Conservation (phyloP, 768 basidiomycete species). For the Boletus insuetus region DNA sequence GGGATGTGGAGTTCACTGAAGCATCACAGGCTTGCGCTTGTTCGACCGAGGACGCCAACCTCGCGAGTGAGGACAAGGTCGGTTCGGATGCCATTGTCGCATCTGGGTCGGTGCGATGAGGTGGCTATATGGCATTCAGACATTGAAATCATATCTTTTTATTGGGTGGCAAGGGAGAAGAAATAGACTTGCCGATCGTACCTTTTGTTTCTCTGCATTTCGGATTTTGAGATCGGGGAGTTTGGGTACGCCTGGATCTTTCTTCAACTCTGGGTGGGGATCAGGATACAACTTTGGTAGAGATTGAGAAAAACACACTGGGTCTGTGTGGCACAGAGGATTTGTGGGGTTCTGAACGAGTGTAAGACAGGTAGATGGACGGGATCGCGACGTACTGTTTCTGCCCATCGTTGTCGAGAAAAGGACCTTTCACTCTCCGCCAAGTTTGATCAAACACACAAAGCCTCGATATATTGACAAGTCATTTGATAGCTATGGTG, state of each 20-base stretch:
- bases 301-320: constrained; percentile 12
- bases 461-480: too few species aligned
- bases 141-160: too few species aligned
- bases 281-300: constrained; percentile 6
- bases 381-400: constrained; percentile 24
- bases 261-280: constrained; percentile 63
- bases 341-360: constrained; percentile 24
- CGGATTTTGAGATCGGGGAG: constrained; percentile 69
- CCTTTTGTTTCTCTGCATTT: constrained; percentile 49
- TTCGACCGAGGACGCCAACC: constrained; percentile 39
- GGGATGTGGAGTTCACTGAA: constrained; percentile 33
- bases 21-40: constrained; percentile 9
- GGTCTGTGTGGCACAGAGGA: constrained; percentile 24
- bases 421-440: constrained; percentile 31
- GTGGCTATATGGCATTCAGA: constrained; percentile 11
- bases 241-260: constrained; percentile 86
- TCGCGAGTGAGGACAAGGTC: constrained; percentile 59
- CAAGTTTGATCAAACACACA: constrained; percentile 2
- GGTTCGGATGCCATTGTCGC: constrained; percentile 73
- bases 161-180: neutral
- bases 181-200: constrained; percentile 36
- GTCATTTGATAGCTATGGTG: too few species aligned
- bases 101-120: constrained; percentile 43
- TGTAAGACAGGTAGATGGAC: neutral
- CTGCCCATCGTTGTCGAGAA: constrained; percentile 29